These are phyloP conservation scores for Meyerozyma guilliermondii DNA, from an alignment of 1,139 yeast genomes.

Conservation along the genomic window DNA sequence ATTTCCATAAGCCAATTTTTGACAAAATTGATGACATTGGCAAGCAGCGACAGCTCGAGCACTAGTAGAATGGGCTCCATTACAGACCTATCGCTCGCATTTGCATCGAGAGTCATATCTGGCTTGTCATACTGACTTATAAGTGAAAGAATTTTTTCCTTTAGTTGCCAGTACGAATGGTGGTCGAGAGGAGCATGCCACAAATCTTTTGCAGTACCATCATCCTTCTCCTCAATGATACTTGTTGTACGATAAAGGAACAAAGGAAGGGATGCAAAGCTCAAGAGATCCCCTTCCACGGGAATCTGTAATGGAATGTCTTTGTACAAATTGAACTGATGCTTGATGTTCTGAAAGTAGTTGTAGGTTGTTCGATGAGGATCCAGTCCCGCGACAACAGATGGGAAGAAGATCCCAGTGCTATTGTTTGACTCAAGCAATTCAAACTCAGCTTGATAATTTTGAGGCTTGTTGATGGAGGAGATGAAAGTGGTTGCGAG, in stretches of 20 bases:
- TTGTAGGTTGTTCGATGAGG: slow-evolving; percentile 16
- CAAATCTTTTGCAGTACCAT: slow-evolving; percentile 6
- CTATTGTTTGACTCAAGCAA: slow-evolving; percentile 21
- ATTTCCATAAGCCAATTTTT: slow-evolving; percentile 42
- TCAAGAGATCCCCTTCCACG: slow-evolving; percentile 17
- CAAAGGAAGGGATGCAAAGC: slow-evolving; percentile 30
- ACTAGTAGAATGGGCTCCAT: slow-evolving; percentile 16
- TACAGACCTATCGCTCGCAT: slow-evolving; percentile 17
- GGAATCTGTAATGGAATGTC: slow-evolving; percentile 39
- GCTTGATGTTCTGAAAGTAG: slow-evolving; percentile 35
- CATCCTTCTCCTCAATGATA: slow-evolving; percentile 15
- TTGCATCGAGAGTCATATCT: slow-evolving; percentile 3
- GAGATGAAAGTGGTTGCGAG: slow-evolving; percentile 23
- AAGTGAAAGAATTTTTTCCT: slow-evolving; percentile 23
- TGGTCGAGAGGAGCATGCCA: slow-evolving; percentile 34
- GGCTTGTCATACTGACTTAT: slow-evolving; percentile 17
- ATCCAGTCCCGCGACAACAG: slow-evolving; percentile 7
- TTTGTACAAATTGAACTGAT: slow-evolving; percentile 35
- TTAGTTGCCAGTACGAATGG: slow-evolving; percentile 31
- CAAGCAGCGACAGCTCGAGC: slow-evolving; percentile 10
- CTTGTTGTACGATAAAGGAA: slow-evolving; percentile 24
- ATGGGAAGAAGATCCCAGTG: slow-evolving; percentile 40
- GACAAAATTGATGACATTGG: slow-evolving; percentile 25
- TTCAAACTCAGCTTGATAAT: slow-evolving; percentile 25
- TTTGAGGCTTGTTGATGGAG: slow-evolving; percentile 21